Percentiles rank a stretch among this genome's conserved stretches.
phyloP scores from a whole-genome alignment of 495 filamentous ascomycete genomes.

The Acidiella bohemica region DNA sequence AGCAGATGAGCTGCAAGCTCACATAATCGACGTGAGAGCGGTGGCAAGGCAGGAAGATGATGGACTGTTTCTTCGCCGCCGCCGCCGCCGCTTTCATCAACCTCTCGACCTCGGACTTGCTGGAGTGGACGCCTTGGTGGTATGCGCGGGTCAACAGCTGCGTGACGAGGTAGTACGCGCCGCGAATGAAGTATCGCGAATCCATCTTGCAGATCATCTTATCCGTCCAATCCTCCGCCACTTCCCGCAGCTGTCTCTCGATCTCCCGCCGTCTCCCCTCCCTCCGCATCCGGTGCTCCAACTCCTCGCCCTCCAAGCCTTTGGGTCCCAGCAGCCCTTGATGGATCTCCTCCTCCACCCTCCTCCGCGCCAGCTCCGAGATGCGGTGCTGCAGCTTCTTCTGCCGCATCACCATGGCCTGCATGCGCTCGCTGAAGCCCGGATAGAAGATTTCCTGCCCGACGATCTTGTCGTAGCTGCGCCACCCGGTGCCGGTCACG shows the following conservation, averaged over 20 bases:
- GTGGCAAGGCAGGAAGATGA: constrained; percentile 91
- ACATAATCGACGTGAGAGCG: constrained; percentile 94
- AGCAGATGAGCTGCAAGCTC: constrained; percentile 84
- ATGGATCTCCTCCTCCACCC: constrained; percentile 59
- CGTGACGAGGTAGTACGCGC: constrained; percentile 78
- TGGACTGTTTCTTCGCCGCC: constrained; percentile 77
- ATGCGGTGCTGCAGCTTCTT: constrained; percentile 62
- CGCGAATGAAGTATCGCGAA: constrained; percentile 79
- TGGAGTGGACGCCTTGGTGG: constrained; percentile 92
- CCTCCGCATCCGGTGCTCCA: constrained; percentile 6
- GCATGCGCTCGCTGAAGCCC: constrained; percentile 87
- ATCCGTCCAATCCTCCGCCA: constrained; percentile 71
- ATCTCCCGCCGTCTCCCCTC: constrained; percentile 16
- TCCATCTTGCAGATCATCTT: constrained; percentile 99
- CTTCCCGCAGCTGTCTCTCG: constrained; percentile 43
- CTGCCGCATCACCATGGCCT: constrained; percentile 55
- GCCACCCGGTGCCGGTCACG: constrained; percentile 83
- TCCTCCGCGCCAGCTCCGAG: constrained; percentile 56
- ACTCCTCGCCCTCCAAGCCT: constrained; percentile 12
- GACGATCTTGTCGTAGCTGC: constrained; percentile 77
- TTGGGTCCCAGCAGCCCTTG: constrained; percentile 50
- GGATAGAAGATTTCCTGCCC: constrained; percentile 88
- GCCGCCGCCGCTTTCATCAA: constrained; percentile 66
- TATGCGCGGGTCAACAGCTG: constrained; percentile 86
- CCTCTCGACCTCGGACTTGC: constrained; percentile 78